Conservation (phyloP, 345 rosid genomes). For the Sonneratia caseolaris region DNA sequence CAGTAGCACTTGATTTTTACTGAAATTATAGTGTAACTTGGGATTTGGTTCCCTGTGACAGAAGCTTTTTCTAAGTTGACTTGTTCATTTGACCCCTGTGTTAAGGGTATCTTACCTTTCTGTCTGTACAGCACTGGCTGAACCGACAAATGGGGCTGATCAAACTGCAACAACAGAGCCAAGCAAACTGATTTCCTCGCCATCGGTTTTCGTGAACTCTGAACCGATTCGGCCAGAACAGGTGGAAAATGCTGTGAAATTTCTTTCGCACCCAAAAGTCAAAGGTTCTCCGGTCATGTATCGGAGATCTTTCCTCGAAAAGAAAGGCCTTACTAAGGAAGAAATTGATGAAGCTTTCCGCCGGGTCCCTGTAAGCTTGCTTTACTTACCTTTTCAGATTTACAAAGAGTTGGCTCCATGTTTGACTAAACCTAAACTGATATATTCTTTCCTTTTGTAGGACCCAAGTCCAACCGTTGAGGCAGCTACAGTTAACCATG, state of each 20-base stretch:
- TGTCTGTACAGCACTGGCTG: constrained; percentile 31
- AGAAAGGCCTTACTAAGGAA: constrained; percentile 90
- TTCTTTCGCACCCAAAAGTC: constrained; percentile 92
- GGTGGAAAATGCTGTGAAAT: constrained; percentile 85
- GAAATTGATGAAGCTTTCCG: constrained; percentile 96
- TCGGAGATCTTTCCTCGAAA: constrained; percentile 90
- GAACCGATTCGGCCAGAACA: constrained; percentile 95
- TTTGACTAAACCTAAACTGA: neutral
- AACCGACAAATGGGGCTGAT: constrained; percentile 36
- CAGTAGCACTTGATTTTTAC: neutral
- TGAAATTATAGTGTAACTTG: neutral
- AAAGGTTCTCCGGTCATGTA: constrained; percentile 83
- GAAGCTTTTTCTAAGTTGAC: neutral
- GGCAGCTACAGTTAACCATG: constrained; percentile 40
- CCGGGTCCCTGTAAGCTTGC: constrained; percentile 71
- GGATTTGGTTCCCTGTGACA: neutral
- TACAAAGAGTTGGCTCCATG: neutral
- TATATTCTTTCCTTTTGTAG: constrained; percentile 23
- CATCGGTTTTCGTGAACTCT: constrained; percentile 74
- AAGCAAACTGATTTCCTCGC: constrained; percentile 25
- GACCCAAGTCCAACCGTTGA: constrained; percentile 75
- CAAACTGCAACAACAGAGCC: constrained; percentile 39
- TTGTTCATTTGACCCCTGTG: neutral
- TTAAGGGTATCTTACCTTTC: neutral
- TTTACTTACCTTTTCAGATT: neutral